Base-by-base conservation (phyloP, 768 basidiomycete species). In the Mycena leptocephala region DNA sequence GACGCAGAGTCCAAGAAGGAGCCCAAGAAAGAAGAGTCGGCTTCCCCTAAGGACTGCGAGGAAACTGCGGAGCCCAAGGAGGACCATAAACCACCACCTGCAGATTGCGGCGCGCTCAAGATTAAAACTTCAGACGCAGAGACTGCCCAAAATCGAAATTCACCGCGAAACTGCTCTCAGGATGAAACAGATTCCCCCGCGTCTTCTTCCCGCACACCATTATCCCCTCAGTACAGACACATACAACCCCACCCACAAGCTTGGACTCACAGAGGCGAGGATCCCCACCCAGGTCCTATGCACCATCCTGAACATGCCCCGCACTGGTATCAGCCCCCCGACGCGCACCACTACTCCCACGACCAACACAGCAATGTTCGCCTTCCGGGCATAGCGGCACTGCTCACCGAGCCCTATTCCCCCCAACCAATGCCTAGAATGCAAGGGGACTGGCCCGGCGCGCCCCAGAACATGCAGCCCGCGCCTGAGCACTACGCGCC, bases 381-480 rank as follows among this genome's bases (percentile, higher is more conserved):
- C n/a, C 67, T 78, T n/a, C 77, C 77, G 0, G 68, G 65, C 43
- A 78, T 78, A 32, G 58, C 63, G 18, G 41, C 74, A 3, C 61
- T 78, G 10, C 74, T 78, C 59, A 78, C 77, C 6, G 77, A 75
- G 41, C 76, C 76, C 8, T 78, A 75, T 35, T 48, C 48, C 65
- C 69, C 58, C 11, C 77, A 71, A 32, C 30, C 55, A 3, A 71
- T 75, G 51, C 70, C 74, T 0, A 51, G 77, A 2, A 66, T 62
- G 39, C n/a, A n/a, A n/a, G n/a, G n/a, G n/a, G n/a, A 55, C 20
- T 71, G 72, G 72, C 16, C 30, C 30, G 16, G 30, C 59, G n/a
- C 61, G 43, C 59, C 48, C 26, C n/a, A 33, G 26, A 46, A 46
- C 43, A 11, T n/a, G 28, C 56, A 14, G 6, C 65, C n/a, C 24